phyloP scores from a whole-genome alignment of 306 rosid species.

The Phaseolus lunatus region DNA sequence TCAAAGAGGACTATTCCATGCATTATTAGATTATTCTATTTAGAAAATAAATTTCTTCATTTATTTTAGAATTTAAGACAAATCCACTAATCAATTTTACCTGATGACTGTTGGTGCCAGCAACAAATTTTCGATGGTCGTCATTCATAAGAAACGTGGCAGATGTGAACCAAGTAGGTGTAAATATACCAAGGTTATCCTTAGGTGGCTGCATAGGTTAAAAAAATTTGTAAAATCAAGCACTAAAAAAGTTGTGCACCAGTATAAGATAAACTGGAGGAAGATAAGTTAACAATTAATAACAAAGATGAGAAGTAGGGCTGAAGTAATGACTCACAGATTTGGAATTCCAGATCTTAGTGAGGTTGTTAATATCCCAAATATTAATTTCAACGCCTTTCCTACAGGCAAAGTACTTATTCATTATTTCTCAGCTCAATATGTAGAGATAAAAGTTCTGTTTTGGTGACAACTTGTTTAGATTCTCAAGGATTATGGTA shows the following conservation, averaged over 20 bases:
- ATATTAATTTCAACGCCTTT: conserved; percentile 84
- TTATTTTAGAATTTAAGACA: conserved; percentile 25
- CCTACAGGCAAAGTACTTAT: conserved; percentile 51
- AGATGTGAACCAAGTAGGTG: conserved; percentile 94
- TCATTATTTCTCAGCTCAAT: conserved; percentile 18
- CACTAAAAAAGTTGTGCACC: background rate
- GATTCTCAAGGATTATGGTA: conserved; percentile 27
- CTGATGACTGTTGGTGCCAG: conserved; percentile 92
- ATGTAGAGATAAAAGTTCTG: conserved; percentile 26
- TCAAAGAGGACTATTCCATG: conserved; percentile 16
- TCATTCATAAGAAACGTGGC: conserved; percentile 76
- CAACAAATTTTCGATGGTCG: conserved; percentile 90
- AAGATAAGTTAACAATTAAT: conserved; percentile 21
- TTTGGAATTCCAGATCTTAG: conserved; percentile 88
- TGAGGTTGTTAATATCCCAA: conserved; percentile 78
- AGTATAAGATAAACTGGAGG: conserved; percentile 23
- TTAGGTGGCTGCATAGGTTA: conserved; percentile 76
- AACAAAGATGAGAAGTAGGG: conserved; percentile 6
- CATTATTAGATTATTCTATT: conserved; percentile 26
- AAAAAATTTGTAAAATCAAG: conserved; percentile 35
- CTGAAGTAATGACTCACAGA: conserved; percentile 64
- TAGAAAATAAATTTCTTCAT: background rate
- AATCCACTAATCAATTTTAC: conserved; percentile 50
- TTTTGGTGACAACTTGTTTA: background rate
- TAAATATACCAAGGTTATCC: conserved; percentile 87